Percentiles rank a stretch among this genome's conserved stretches.
Evolutionary conservation across 2,329 filamentous ascomycete genomes (phyloP).

Genomic region (Aspergillus flavus): DNA sequence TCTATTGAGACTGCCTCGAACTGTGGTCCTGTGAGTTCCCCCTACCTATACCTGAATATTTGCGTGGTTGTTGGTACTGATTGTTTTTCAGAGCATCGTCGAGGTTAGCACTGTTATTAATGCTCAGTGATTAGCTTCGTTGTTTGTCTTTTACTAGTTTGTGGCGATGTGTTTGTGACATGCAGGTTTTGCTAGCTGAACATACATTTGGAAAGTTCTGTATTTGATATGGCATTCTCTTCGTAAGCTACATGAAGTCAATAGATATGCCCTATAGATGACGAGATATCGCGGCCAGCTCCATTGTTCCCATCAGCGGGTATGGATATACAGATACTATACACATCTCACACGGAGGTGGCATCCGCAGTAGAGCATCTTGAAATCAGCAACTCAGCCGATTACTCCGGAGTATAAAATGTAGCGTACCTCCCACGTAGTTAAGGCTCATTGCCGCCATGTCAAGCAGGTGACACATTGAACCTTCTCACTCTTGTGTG

Average conservation of each 20-base stretch:
- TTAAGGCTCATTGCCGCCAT: too few relatives aligned
- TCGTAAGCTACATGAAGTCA: neutral
- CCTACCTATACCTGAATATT: neutral
- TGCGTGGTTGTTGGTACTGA: neutral
- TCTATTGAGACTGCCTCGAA: slow-evolving; percentile 14
- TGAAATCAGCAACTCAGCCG: too few relatives aligned
- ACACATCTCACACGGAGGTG: neutral
- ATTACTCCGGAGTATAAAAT: too few relatives aligned
- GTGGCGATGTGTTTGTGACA: neutral
- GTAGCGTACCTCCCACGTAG: neutral
- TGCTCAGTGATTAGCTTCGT: neutral
- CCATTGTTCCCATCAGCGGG: too few relatives aligned
- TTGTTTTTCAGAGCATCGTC: slow-evolving; percentile 20
- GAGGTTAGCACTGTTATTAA: slow-evolving; percentile 24
- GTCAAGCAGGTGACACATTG: too few relatives aligned
- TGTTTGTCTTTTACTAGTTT: neutral
- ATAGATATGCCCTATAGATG: neutral
- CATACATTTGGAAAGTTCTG: too few relatives aligned
- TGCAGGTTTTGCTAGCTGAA: neutral
- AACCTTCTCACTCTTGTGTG: too few relatives aligned
- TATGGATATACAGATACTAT: neutral
- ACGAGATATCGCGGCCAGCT: neutral
- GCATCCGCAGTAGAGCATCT: neutral
- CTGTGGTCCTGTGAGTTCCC: slow-evolving; percentile 20
- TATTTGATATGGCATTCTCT: too few relatives aligned